Evolutionary conservation across 2,329 filamentous ascomycete species (phyloP).

Genomic region (Alternaria triticimaculans): DNA sequence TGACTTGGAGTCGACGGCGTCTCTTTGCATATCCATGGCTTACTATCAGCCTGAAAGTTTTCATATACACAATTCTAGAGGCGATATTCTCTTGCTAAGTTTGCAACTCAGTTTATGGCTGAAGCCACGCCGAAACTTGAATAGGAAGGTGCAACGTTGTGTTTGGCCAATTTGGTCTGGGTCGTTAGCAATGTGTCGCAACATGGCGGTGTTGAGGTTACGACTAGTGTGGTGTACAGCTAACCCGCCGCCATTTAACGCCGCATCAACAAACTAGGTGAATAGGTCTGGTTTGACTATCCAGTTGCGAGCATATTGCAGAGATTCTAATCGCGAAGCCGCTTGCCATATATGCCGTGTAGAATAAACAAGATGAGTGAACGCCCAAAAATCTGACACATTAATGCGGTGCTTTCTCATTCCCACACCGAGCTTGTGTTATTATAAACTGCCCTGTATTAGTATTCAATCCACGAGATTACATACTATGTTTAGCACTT

Average conservation of each 20-base stretch:
- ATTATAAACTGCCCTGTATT: not conserved
- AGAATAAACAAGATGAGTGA: no score
- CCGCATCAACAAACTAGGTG: not conserved
- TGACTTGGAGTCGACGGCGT: slow-evolving; percentile 2
- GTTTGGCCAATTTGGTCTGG: not conserved
- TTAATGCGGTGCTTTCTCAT: not conserved
- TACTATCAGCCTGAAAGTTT: not conserved
- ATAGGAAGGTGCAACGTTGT: not conserved
- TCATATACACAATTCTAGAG: not conserved
- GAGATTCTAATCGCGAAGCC: not conserved
- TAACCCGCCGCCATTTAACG: not conserved
- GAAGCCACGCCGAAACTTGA: not conserved
- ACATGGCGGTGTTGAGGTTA: not conserved
- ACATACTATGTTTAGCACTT: not conserved
- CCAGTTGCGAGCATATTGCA: not conserved
- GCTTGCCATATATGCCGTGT: not conserved
- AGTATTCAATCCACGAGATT: not conserved
- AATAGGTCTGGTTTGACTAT: not conserved
- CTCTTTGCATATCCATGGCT: not conserved
- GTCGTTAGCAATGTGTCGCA: not conserved
- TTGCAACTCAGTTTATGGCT: not conserved
- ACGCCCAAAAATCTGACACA: not conserved
- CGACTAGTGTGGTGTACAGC: not conserved
- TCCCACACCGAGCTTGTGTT: not conserved
- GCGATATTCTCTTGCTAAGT: not conserved